These are phyloP conservation scores for Radiomyces spectabilis DNA, from an alignment of 192 early-diverging fungal species.

Conservation along the genomic window DNA sequence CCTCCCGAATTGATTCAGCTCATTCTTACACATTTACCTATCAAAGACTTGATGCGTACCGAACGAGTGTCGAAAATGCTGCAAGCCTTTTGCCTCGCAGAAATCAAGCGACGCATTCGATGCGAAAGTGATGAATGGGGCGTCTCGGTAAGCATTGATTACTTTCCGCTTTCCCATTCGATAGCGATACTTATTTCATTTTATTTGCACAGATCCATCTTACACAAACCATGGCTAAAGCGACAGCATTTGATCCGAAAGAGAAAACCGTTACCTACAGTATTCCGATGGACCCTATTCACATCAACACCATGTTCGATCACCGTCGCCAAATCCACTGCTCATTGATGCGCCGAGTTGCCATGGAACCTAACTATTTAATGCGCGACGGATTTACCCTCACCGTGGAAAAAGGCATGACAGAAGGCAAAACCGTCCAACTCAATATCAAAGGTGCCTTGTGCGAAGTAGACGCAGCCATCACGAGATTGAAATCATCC, in stretches of 20 bases:
- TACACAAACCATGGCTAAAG: constrained; percentile 12
- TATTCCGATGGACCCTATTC: constrained; percentile 16
- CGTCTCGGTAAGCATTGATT: background rate
- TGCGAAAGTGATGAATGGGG: background rate
- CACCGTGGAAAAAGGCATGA: constrained; percentile 15
- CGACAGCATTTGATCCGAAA: constrained; percentile 14
- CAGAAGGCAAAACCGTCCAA: constrained; percentile 10
- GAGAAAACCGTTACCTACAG: constrained; percentile 10
- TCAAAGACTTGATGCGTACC: constrained; percentile 5
- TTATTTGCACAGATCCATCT: constrained; percentile 10
- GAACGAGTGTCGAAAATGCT: constrained; percentile 2
- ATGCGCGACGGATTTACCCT: constrained; percentile 11
- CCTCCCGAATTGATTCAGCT: constrained; percentile 13
- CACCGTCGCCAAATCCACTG: constrained; percentile 19
- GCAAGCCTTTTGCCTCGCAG: background rate
- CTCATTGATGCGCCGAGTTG: constrained; percentile 5
- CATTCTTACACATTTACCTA: constrained; percentile 3
- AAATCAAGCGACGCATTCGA: constrained; percentile 7
- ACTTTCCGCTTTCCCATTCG: background rate
- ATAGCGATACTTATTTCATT: background rate
- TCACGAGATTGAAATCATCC: constrained; percentile 7
- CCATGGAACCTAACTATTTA: background rate
- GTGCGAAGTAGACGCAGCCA: constrained; percentile 12
- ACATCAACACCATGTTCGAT: constrained; percentile 21
- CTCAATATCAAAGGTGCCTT: constrained; percentile 1